phyloP scores from a whole-genome alignment of 495 filamentous ascomycete genomes.

The Penicillium antarcticum region DNA sequence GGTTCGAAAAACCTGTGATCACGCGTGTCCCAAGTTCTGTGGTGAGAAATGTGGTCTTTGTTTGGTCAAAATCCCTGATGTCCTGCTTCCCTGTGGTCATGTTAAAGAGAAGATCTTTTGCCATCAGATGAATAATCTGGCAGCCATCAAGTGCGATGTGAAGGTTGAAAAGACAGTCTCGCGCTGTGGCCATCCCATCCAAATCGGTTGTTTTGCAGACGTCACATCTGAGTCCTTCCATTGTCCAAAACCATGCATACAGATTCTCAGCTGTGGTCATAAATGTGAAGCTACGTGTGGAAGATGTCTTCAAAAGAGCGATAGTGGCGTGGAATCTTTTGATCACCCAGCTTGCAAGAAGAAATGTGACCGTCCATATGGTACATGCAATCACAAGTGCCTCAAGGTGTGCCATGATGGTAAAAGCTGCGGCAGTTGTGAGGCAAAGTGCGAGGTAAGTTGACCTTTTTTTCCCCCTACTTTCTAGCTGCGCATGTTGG shows the following conservation, averaged over 20 bases:
- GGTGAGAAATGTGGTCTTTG: slow-evolving; percentile 6
- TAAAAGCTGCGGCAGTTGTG: background rate
- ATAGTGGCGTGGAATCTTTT: background rate
- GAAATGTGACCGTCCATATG: slow-evolving; percentile 6
- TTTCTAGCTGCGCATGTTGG: no score
- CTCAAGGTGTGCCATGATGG: background rate
- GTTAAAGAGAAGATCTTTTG: background rate
- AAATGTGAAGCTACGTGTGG: background rate
- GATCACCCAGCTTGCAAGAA: slow-evolving; percentile 2
- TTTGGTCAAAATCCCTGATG: background rate
- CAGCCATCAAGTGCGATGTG: background rate
- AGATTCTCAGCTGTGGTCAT: slow-evolving; percentile 3
- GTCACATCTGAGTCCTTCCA: slow-evolving; percentile 1
- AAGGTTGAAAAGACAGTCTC: slow-evolving; percentile 1
- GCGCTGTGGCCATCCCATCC: background rate
- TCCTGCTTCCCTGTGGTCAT: slow-evolving; percentile 8
- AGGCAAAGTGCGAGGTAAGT: no score
- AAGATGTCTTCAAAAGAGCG: background rate
- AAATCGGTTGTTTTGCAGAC: background rate
- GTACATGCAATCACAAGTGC: slow-evolving; percentile 6
- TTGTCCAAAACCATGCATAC: slow-evolving; percentile 2
- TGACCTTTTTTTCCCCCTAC: no score
- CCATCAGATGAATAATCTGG: background rate
- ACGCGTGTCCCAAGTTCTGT: slow-evolving; percentile 9
- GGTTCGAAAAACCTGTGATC: slow-evolving; percentile 3